Conservation (phyloP, 2,329 filamentous ascomycete species). For the Tolypocladium album region DNA sequence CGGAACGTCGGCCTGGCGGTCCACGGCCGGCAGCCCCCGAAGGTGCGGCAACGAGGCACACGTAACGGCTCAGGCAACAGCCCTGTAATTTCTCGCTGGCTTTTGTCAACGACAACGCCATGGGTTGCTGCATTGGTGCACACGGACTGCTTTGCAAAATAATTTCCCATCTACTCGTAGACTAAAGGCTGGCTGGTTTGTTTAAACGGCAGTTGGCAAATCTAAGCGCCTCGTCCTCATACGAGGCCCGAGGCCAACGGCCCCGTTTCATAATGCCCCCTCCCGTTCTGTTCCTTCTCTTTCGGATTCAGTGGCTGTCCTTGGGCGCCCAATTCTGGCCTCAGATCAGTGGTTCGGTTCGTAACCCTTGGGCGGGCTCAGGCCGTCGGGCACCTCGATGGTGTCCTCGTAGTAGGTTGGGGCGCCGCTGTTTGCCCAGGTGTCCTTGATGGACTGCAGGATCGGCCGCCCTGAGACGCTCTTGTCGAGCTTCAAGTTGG, state of each 20-base stretch:
- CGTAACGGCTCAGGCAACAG: neutral
- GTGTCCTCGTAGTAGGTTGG: constrained; percentile 31
- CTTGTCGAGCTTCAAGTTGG: constrained; percentile 25
- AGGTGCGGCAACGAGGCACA: neutral
- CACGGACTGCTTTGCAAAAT: neutral
- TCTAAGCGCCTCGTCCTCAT: neutral
- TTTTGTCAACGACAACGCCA: neutral
- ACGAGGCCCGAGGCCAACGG: neutral
- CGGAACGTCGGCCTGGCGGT: neutral
- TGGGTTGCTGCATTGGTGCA: neutral
- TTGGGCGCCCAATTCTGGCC: neutral
- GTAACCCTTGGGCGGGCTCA: constrained; percentile 30
- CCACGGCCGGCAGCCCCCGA: neutral
- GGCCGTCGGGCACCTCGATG: constrained; percentile 29
- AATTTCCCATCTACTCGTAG: neutral
- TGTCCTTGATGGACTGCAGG: constrained; percentile 24
- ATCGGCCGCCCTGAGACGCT: constrained; percentile 22
- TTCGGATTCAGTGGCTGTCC: neutral
- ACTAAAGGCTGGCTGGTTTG: neutral
- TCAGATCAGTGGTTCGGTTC: constrained; percentile 4
- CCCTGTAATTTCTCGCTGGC: neutral
- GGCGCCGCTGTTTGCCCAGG: constrained; percentile 24
- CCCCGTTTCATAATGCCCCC: neutral
- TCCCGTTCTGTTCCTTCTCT: neutral
- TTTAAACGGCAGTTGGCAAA: neutral